Percentiles rank a stretch among this genome's conserved stretches.
Conservation (phyloP, 495 filamentous ascomycete genomes). For the Pyrenula aspistea region DNA sequence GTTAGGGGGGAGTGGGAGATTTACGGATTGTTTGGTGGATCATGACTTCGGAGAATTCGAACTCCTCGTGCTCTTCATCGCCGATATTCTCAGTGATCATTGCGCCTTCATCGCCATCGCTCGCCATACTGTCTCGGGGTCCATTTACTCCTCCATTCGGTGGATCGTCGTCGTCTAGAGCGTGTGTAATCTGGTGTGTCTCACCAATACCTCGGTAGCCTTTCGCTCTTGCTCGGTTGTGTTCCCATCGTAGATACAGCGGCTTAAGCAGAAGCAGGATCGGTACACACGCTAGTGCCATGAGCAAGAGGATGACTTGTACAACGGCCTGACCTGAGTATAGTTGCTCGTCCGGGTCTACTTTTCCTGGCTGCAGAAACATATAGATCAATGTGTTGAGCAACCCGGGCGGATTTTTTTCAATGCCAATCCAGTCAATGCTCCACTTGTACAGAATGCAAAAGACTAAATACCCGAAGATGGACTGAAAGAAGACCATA, state of each 20-base stretch:
- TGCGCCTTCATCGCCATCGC: slow-evolving; percentile 76
- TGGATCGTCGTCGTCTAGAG: slow-evolving; percentile 72
- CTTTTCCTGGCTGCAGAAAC: slow-evolving; percentile 77
- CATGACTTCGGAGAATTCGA: slow-evolving; percentile 92
- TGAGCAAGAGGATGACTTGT: slow-evolving; percentile 67
- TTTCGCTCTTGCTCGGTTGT: slow-evolving; percentile 74
- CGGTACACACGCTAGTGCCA: slow-evolving; percentile 79
- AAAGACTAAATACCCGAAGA: slow-evolving; percentile 93
- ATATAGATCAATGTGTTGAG: slow-evolving; percentile 99
- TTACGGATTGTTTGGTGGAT: slow-evolving; percentile 97
- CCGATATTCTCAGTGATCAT: slow-evolving; percentile 83
- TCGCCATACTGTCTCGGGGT: slow-evolving; percentile 60
- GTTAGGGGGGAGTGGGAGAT: slow-evolving; percentile 12
- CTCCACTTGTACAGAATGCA: slow-evolving; percentile 96
- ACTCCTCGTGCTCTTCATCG: slow-evolving; percentile 77
- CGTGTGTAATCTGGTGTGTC: slow-evolving; percentile 68
- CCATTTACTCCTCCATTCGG: slow-evolving; percentile 29
- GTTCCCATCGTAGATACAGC: slow-evolving; percentile 80
- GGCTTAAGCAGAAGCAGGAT: slow-evolving; percentile 91
- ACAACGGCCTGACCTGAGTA: slow-evolving; percentile 65
- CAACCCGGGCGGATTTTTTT: slow-evolving; percentile 62
- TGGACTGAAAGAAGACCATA: slow-evolving; percentile 98
- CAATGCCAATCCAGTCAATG: slow-evolving; percentile 67
- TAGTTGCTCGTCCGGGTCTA: slow-evolving; percentile 50
- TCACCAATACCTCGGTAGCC: slow-evolving; percentile 92